Evolutionary conservation across 2,329 filamentous ascomycete species (phyloP).

Genomic region (Fusarium graminum): DNA sequence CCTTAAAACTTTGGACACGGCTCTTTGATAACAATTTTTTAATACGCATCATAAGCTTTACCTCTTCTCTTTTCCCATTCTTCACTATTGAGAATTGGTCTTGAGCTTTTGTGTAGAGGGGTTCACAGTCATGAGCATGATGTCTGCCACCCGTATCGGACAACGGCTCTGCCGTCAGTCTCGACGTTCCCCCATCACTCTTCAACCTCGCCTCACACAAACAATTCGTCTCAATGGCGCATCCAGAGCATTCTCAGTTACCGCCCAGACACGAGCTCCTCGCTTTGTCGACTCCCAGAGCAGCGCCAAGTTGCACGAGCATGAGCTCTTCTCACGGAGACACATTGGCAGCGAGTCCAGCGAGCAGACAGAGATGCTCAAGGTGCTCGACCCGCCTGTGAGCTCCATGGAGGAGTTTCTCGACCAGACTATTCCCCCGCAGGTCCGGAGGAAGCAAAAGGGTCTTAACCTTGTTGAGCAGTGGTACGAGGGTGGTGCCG

Average conservation of each 20-base stretch:
- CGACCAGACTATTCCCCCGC: slow-evolving; percentile 81
- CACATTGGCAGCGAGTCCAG: slow-evolving; percentile 85
- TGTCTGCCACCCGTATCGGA: slow-evolving; percentile 47
- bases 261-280: slow-evolving; percentile 24
- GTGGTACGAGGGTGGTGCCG: slow-evolving; percentile 46
- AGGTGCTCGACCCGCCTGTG: slow-evolving; percentile 80
- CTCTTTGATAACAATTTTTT: slow-evolving; percentile 16
- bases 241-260: slow-evolving; percentile 38
- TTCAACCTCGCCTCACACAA: slow-evolving; percentile 41
- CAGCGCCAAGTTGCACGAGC: slow-evolving; percentile 39
- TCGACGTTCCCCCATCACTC: slow-evolving; percentile 33
- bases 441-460: slow-evolving; percentile 64
- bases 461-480: slow-evolving; percentile 49
- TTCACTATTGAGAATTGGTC: slow-evolving; percentile 1
- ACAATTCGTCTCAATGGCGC: slow-evolving; percentile 30
- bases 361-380: slow-evolving; percentile 82
- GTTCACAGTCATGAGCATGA: slow-evolving; percentile 38
- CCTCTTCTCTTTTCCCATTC: background rate
- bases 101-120: slow-evolving; percentile 19
- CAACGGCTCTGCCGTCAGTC: slow-evolving; percentile 47
- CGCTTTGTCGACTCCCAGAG: slow-evolving; percentile 42
- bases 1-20: slow-evolving; percentile 38
- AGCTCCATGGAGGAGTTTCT: slow-evolving; percentile 85
- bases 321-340: slow-evolving; percentile 74
- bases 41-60: slow-evolving; percentile 2